phyloP scores from a whole-genome alignment of 768 basidiomycete genomes.

The Suillus ampliporus region DNA sequence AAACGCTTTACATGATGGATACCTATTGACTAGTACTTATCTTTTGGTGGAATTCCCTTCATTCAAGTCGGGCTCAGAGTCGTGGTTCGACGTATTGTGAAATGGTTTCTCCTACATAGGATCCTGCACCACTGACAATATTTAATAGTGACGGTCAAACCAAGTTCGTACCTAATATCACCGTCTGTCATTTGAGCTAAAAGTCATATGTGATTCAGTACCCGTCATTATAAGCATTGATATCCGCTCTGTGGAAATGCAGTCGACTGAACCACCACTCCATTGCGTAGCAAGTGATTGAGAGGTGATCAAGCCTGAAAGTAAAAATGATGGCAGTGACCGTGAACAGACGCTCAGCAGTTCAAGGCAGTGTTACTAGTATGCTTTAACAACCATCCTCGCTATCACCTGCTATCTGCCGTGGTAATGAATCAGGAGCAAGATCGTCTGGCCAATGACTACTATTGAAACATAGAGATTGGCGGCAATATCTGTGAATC shows the following conservation, averaged over 20 bases:
- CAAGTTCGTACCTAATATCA: neutral
- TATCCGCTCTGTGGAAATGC: neutral
- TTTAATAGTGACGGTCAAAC: too few species aligned
- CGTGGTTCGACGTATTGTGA: too few species aligned
- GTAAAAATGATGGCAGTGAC: neutral
- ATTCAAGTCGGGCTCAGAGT: too few species aligned
- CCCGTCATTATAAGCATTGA: neutral
- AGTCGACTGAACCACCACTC: neutral
- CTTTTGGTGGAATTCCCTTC: too few species aligned
- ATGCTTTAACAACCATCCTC: too few species aligned
- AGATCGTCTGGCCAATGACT: neutral
- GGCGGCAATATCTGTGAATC: neutral
- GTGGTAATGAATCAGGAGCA: neutral
- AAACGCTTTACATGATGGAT: too few species aligned
- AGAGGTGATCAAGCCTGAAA: neutral
- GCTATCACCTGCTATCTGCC: neutral
- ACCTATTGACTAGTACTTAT: too few species aligned
- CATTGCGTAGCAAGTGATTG: neutral
- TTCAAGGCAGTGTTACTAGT: too few species aligned
- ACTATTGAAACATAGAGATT: neutral
- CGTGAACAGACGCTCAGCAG: neutral
- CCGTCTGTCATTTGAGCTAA: neutral
- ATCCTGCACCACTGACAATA: too few species aligned
- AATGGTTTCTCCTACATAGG: too few species aligned
- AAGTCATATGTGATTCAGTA: neutral